These are phyloP conservation scores for Symbiotaphrina buchneri DNA, from an alignment of 495 filamentous ascomycete genomes.

Conservation along the genomic window DNA sequence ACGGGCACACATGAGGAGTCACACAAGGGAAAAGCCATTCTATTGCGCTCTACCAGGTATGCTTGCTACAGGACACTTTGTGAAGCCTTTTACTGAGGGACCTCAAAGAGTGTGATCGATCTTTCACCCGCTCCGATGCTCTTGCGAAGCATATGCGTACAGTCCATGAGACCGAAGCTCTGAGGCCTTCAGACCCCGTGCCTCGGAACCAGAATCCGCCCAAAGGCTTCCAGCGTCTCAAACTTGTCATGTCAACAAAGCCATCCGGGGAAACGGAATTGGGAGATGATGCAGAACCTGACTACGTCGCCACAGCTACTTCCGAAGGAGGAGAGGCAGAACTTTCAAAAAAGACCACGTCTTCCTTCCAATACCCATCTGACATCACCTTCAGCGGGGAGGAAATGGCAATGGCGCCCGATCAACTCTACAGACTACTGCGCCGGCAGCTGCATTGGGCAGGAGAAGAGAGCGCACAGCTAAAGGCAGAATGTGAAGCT, in stretches of 20 bases:
- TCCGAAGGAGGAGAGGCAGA: conserved; percentile 5
- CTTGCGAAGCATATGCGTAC: conserved; percentile 97
- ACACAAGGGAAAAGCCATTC: conserved; percentile 95
- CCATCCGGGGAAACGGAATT: no score
- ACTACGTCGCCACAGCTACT: conserved; percentile 22
- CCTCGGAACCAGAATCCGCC: conserved; percentile 44
- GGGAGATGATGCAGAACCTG: conserved; percentile 26
- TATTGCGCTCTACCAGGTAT: conserved; percentile 86
- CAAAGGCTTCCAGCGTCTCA: conserved; percentile 38
- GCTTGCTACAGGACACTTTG: conserved; percentile 2
- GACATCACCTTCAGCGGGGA: conserved; percentile 47
- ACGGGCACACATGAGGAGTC: conserved; percentile 90
- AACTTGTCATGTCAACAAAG: conserved; percentile 22
- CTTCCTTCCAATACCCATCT: conserved; percentile 26
- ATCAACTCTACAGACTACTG: conserved; percentile 48
- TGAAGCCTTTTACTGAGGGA: no score
- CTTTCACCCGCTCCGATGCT: conserved; percentile 91
- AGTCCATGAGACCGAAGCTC: conserved; percentile 87
- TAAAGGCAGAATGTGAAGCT: conserved; percentile 33
- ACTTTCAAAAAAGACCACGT: conserved; percentile 1
- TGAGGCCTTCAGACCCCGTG: conserved; percentile 71
- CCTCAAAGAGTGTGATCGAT: conserved; percentile 77
- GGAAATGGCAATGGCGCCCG: conserved; percentile 45
- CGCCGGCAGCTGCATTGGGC: conserved; percentile 67
- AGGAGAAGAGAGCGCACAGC: conserved; percentile 37